Evolutionary conservation across 1,284 basidiomycete species (phyloP).

Genomic region (Pterula multifida): DNA sequence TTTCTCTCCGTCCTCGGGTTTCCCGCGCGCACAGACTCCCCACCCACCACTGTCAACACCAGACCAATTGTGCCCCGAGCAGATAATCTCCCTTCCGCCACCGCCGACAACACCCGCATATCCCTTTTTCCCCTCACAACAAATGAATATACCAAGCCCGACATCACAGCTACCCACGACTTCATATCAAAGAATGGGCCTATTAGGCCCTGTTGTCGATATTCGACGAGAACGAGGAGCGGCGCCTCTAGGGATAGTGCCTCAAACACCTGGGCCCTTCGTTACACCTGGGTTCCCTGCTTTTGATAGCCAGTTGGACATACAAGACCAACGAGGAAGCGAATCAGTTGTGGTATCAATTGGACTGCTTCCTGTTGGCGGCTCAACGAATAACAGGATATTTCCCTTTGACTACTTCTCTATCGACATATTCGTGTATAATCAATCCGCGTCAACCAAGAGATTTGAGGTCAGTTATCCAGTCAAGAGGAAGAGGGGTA

Average conservation of each 20-base stretch:
- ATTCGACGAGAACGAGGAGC: slow-evolving; percentile 40
- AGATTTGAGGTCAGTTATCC: slow-evolving; percentile 70
- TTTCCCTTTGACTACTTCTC: slow-evolving; percentile 68
- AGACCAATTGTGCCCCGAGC: slow-evolving; percentile 6
- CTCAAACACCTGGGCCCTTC: slow-evolving; percentile 27
- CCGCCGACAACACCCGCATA: slow-evolving; percentile 51
- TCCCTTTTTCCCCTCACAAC: slow-evolving; percentile 47
- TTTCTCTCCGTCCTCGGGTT: neutral
- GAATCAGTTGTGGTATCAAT: slow-evolving; percentile 66
- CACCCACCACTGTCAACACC: slow-evolving; percentile 15
- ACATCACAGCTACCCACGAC: slow-evolving; percentile 43
- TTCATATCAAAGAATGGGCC: slow-evolving; percentile 11
- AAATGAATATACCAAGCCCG: slow-evolving; percentile 33
- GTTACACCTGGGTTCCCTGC: slow-evolving; percentile 13
- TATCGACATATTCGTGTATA: slow-evolving; percentile 83
- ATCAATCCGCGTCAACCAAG: slow-evolving; percentile 66
- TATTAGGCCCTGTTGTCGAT: slow-evolving; percentile 44
- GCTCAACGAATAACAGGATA: slow-evolving; percentile 33
- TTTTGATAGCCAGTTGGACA: slow-evolving; percentile 5
- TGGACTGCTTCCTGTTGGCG: slow-evolving; percentile 35
- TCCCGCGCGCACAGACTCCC: neutral
- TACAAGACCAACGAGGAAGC: slow-evolving; percentile 14
- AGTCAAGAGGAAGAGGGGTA: slow-evolving; percentile 20
- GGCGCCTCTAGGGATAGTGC: slow-evolving; percentile 15
- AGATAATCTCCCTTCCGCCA: slow-evolving; percentile 20